phyloP scores from a whole-genome alignment of 1,139 yeast species.

The Scheffersomyces cryptocercus region DNA sequence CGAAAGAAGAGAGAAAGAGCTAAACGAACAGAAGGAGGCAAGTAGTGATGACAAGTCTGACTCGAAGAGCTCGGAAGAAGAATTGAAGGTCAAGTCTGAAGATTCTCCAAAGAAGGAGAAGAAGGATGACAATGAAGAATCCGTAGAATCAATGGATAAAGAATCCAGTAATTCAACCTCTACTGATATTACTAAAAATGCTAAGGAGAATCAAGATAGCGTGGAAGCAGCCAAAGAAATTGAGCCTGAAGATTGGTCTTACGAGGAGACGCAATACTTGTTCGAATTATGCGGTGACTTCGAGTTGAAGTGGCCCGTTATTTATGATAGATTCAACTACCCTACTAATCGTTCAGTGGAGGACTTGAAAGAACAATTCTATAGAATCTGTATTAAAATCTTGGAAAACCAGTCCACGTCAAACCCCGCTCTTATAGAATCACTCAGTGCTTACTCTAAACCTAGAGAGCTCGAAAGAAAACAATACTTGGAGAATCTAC shows the following conservation, averaged over 20 bases:
- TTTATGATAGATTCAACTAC: constrained; percentile 70
- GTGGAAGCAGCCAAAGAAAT: constrained; percentile 4
- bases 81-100: constrained; percentile 7
- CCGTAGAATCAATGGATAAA: too few species aligned
- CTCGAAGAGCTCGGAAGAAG: constrained; percentile 2
- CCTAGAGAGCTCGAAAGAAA: constrained; percentile 75
- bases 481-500: constrained; percentile 70
- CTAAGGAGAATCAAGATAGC: constrained; percentile 3
- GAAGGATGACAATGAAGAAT: constrained; percentile 4
- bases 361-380: constrained; percentile 82
- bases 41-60: constrained; percentile 1
- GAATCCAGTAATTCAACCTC: too few species aligned
- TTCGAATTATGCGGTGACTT: constrained; percentile 71
- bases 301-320: constrained; percentile 87
- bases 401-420: constrained; percentile 49
- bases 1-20: constrained; percentile 4
- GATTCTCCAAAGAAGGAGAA: constrained; percentile 4
- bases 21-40: constrained; percentile 4
- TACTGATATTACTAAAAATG: background rate
- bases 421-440: constrained; percentile 48
- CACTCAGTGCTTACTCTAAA: constrained; percentile 59
- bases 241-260: constrained; percentile 55
- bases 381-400: constrained; percentile 44
- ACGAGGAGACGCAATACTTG: constrained; percentile 73
- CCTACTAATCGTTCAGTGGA: constrained; percentile 53